Evolutionary conservation across 176 grass and related monocot genomes (phyloP), one percentile per base, ranked within the genome.

Genomic region (Stipa capillata): DNA sequence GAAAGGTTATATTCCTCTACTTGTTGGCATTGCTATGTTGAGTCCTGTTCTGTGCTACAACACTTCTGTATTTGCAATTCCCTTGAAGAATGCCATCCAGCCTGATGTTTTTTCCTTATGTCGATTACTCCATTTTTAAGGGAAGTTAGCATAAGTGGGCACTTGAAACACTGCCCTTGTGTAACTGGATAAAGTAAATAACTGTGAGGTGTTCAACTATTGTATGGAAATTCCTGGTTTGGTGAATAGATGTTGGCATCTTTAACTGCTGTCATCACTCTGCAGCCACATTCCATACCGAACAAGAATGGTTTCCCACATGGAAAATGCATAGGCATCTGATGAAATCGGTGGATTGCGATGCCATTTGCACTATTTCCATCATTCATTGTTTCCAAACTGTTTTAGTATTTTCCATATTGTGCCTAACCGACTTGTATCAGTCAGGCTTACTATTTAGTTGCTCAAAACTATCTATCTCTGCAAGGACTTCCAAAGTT

Each of bases 1-100:
- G 83, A 93, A 99, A 99, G 96, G 96, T 99, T 88, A 65, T 81
- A 63, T 33, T 42, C 35, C 42, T 84, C 50, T 69, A 73, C 70
- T 76, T 76, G 42, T 69, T 83, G 50, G 52, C 47, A 75, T 78
- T 72, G 27, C 45, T 82, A 35, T 82, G 23, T 78, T 61, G 39
- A 59, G n/a, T 18, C 21, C 0, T 84, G 5, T 73, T 79, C 49
- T 68, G 58, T 83, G 44, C 58, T 78, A n/a, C 15, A 78, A 63
- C 11, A 54, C 71, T 71, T 29, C 31, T 31, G 5, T 50, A 33
- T 83, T 57, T 83, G 44, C 34, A 37, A 66, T 12, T 56, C 8
- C 40, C 32, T 67, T 66, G 8, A 66, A 65, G 31, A 65, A 35
- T 69, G n/a, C 12, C 52, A 29, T 21, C 10, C 7, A 1, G 10